Evolutionary conservation across 1,139 yeast genomes (phyloP).

Genomic region (Sugiyamaella grinbergsii): DNA sequence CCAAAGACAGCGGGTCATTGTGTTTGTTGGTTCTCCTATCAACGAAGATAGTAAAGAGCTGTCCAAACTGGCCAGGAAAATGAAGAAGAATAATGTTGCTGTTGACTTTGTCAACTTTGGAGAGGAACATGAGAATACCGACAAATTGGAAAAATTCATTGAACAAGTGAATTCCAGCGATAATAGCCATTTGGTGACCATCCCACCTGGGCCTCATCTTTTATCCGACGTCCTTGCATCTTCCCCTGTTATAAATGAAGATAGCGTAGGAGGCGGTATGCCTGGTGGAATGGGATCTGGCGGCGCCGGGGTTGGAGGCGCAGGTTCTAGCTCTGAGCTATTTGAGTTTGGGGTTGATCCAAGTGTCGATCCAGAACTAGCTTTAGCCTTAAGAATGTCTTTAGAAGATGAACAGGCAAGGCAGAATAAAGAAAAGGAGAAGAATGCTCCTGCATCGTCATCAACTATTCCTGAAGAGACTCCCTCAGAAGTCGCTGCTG

Average conservation of each 20-base stretch:
- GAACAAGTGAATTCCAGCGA: constrained; percentile 76
- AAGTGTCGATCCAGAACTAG: constrained; percentile 94
- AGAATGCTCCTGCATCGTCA: constrained; percentile 21
- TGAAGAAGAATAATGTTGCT: constrained; percentile 92
- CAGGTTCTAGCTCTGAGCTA: constrained; percentile 48
- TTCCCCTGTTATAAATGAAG: constrained; percentile 69
- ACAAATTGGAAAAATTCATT: constrained; percentile 78
- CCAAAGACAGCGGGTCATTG: constrained; percentile 87
- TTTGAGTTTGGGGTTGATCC: constrained; percentile 78
- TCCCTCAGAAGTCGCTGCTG: constrained; percentile 7
- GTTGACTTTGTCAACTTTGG: constrained; percentile 92
- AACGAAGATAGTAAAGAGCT: constrained; percentile 69
- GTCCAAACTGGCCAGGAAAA: constrained; percentile 82
- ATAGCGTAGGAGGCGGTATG: constrained; percentile 48
- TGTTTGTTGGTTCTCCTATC: constrained; percentile 88
- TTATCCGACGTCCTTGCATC: constrained; percentile 72
- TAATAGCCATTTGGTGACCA: constrained; percentile 78
- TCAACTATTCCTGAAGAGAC: constrained; percentile 24
- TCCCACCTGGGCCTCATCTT: constrained; percentile 84
- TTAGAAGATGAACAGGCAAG: constrained; percentile 80
- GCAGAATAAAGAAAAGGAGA: constrained; percentile 56
- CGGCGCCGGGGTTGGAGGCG: constrained; percentile 47
- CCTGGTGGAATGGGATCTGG: constrained; percentile 51
- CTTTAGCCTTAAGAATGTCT: constrained; percentile 85
- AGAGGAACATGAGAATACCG: constrained; percentile 75